Conservation (phyloP, 2,329 filamentous ascomycete species). For the Chrysosporium queenslandicum region DNA sequence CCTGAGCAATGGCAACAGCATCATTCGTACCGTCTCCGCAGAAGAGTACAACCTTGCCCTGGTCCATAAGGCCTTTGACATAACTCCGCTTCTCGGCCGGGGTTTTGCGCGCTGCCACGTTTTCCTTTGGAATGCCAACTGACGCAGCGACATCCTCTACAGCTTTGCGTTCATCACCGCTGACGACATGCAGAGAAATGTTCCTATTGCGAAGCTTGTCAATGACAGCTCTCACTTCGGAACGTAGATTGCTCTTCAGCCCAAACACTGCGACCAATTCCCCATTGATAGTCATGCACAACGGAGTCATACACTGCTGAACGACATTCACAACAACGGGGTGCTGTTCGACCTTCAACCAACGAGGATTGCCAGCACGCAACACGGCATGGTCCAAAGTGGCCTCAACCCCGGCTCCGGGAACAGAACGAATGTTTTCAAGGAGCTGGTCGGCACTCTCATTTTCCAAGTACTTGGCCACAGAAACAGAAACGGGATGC, state of each 20-base stretch:
- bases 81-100: conserved; percentile 49
- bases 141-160: conserved; percentile 40
- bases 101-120: conserved; percentile 39
- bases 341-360: conserved; percentile 29
- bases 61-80: conserved; percentile 31
- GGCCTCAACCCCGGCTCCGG: conserved; percentile 26
- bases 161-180: conserved; percentile 45
- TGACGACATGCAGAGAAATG: conserved; percentile 47
- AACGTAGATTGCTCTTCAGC: conserved; percentile 40
- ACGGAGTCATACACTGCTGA: conserved; percentile 40
- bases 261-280: conserved; percentile 41
- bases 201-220: conserved; percentile 40
- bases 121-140: conserved; percentile 32
- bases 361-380: conserved; percentile 26
- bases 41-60: conserved; percentile 51
- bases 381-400: conserved; percentile 15
- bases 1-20: conserved; percentile 59
- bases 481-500: conserved; percentile 45
- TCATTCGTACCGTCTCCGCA: conserved; percentile 74
- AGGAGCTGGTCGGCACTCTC: conserved; percentile 2
- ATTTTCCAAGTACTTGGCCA: conserved; percentile 34
- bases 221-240: conserved; percentile 44
- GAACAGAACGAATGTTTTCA: conserved; percentile 20
- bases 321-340: conserved; percentile 28
- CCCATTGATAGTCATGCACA: conserved; percentile 47